Percentiles rank a stretch among this genome's conserved stretches.
These are phyloP conservation scores for Solanum infundibuliforme DNA, from an alignment of 257 asterid species.

Conservation along the genomic window DNA sequence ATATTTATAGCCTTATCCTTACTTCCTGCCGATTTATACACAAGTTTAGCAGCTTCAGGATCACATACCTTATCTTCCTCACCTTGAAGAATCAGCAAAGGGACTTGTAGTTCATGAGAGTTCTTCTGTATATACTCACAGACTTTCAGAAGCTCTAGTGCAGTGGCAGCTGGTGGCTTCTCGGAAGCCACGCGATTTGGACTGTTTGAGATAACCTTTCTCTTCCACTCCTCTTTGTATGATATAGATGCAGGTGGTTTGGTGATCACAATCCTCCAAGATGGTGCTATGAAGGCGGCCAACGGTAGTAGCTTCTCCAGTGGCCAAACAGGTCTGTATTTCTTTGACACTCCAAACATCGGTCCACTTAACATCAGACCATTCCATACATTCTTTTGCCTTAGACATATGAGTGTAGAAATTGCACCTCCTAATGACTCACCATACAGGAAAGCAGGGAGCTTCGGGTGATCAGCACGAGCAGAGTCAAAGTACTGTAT, in stretches of 20 bases:
- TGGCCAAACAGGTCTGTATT: conserved; percentile 70
- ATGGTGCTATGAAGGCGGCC: conserved; percentile 55
- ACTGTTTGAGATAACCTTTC: conserved; percentile 32
- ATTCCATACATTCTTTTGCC: conserved; percentile 49
- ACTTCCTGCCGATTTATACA: conserved; percentile 35
- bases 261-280: conserved; percentile 47
- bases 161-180: conserved; percentile 54
- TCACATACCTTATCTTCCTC: conserved; percentile 60
- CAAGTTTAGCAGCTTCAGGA: conserved; percentile 37
- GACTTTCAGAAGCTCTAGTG: conserved; percentile 41
- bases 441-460: conserved; percentile 69
- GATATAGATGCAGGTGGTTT: conserved; percentile 40
- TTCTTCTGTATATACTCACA: conserved; percentile 34
- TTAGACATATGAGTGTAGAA: conserved; percentile 36
- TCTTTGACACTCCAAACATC: conserved; percentile 62
- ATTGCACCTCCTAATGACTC: conserved; percentile 78
- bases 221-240: conserved; percentile 55
- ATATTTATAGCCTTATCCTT: conserved; percentile 64
- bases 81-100: conserved; percentile 69
- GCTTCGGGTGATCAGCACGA: conserved; percentile 19
- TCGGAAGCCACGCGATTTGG: conserved; percentile 41
- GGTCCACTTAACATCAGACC: conserved; percentile 66
- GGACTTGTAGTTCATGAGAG: conserved; percentile 36
- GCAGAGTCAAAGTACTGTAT: conserved; percentile 35
- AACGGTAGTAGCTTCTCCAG: conserved; percentile 51